phyloP scores from a whole-genome alignment of 179 eudicot genomes.

The Sideroxylon spinosum region DNA sequence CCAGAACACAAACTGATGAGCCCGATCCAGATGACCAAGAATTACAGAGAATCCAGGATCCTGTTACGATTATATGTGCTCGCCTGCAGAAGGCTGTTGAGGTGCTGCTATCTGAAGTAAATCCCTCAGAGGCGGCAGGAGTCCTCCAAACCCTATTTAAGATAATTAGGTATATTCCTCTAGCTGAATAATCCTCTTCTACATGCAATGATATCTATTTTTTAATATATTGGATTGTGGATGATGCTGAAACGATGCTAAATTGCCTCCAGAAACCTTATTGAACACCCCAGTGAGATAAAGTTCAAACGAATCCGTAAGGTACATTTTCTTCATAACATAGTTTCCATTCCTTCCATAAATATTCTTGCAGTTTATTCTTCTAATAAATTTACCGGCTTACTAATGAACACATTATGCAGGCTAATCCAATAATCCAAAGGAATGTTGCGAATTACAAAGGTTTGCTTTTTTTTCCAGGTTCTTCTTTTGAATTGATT shows the following conservation, averaged over 20 bases:
- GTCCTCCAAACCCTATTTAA: constrained; percentile 69
- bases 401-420: constrained; percentile 23
- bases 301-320: constrained; percentile 78
- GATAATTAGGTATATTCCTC: constrained; percentile 52
- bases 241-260: constrained; percentile 2
- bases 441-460: constrained; percentile 46
- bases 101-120: constrained; percentile 47
- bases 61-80: constrained; percentile 44
- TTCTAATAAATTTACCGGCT: neutral
- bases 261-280: constrained; percentile 58
- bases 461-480: constrained; percentile 36
- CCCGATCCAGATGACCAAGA: constrained; percentile 73
- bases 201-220: neutral
- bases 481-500: neutral
- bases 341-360: neutral
- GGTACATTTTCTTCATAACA: constrained; percentile 30
- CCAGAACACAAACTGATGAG: constrained; percentile 31
- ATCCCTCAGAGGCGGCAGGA: constrained; percentile 34
- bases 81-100: constrained; percentile 60
- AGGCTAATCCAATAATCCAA: constrained; percentile 73
- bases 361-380: neutral
- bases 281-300: constrained; percentile 67
- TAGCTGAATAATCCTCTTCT: neutral
- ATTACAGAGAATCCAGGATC: constrained; percentile 74
- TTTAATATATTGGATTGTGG: constrained; percentile 5